These are phyloP conservation scores for Phytophthora pluvialis DNA, from an alignment of 352 stramenopile genomes.

Conservation along the genomic window DNA sequence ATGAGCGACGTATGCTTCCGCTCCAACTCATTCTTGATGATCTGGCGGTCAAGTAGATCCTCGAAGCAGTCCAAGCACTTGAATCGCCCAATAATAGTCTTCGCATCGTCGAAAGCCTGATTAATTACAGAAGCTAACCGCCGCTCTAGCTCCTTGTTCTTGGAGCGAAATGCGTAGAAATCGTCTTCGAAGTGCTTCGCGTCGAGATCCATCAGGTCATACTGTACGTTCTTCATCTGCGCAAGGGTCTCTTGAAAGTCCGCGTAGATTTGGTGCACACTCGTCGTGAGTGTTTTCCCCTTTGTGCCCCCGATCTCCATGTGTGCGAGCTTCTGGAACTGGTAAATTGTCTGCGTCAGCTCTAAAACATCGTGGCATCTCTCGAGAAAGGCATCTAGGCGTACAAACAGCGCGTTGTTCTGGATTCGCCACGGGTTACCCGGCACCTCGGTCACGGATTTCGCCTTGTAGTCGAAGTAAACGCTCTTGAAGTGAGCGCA, in stretches of 20 bases:
- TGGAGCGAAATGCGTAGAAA: constrained; percentile 91
- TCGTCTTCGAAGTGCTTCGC: constrained; percentile 92
- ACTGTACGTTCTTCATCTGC: constrained; percentile 81
- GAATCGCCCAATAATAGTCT: constrained; percentile 86
- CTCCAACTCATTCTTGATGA: constrained; percentile 91
- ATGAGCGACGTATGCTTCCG: constrained; percentile 87
- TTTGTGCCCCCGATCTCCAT: constrained; percentile 94
- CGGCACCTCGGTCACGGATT: constrained; percentile 78
- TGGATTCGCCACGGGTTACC: constrained; percentile 91
- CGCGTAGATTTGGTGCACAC: constrained; percentile 87
- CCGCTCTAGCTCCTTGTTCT: constrained; percentile 90
- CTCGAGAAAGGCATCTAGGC: constrained; percentile 91
- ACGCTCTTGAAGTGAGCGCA: constrained; percentile 91
- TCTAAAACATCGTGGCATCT: constrained; percentile 92
- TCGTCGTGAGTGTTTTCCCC: constrained; percentile 92
- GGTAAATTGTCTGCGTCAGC: constrained; percentile 88
- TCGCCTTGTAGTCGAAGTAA: constrained; percentile 94
- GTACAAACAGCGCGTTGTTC: constrained; percentile 93
- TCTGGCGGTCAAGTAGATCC: constrained; percentile 81
- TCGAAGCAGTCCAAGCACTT: constrained; percentile 94
- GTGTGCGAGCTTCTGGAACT: constrained; percentile 88
- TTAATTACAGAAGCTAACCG: constrained; percentile 90
- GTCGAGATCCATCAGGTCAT: constrained; percentile 92
- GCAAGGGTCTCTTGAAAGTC: constrained; percentile 87
- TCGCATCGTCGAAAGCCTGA: constrained; percentile 93